Evolutionary conservation across 208 protist species (phyloP), one percentile per base, ranked within the genome.

Genomic region (Endotrypanum monterogeii): DNA sequence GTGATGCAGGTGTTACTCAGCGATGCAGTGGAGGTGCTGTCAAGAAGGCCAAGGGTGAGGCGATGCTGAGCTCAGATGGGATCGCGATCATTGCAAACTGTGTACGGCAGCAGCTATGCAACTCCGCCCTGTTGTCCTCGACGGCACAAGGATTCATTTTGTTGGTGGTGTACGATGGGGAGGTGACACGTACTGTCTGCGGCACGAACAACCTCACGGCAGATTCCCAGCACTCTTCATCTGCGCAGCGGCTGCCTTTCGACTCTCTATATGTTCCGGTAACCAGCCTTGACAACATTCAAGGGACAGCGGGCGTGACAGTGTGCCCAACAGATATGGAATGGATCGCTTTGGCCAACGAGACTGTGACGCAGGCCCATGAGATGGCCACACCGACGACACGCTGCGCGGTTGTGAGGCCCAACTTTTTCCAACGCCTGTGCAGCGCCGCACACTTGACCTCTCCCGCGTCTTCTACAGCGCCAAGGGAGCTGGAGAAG

Each of bases 51-150:
- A 60, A 48, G 32, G 56, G 39, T 39, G 56, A 65, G 57, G 41
- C 60, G 25, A 54, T 48, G 20, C 62, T 44, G 1, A 75, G 71
- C 62, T 82, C 71, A n/a, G 55, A 30, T 57, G 41, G 65, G 65
- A 61, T 92, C 7, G 66, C 57, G 52, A 44, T 89, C n/a, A 23
- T 91, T 20, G 63, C 83, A 28, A 71, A 82, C 37, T 41, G 75
- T 28, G 44, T 75, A 5, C 73, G 71, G 28, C 14, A 50, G 39
- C 44, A 41, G 57, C 67, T 83, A 25, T 70, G 23, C 39, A 23
- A 35, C 44, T 48, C 25, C 12, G 25, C 25, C 11, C 51, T 82
- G 46, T 35, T 79, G 51, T 58, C 74, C 20, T 6, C 55, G 39
- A 51, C 35, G 32, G 74, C 74, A 0, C 41, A 12, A 4, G 60